Conservation (phyloP, 441 rosid species). For the Erodium moschatum region DNA sequence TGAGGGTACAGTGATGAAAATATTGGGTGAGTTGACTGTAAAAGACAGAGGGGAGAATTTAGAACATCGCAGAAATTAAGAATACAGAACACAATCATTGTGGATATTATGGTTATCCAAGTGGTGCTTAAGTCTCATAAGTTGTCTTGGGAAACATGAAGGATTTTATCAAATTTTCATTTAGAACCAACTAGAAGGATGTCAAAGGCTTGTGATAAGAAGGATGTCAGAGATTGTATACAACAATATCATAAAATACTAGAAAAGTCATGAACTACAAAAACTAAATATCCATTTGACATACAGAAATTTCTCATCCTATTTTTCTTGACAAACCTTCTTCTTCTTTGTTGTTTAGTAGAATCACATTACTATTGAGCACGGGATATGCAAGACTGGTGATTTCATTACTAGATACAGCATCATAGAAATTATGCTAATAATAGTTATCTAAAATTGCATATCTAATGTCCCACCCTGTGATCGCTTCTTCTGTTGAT, state of each 20-base stretch:
- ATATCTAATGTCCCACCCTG: too few species aligned
- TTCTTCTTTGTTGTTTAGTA: neutral
- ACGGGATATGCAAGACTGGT: neutral
- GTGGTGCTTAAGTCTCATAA: neutral
- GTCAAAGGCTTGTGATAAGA: neutral
- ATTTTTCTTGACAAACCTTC: neutral
- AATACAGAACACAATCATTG: neutral
- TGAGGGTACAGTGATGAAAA: neutral
- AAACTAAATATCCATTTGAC: neutral
- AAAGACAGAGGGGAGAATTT: neutral
- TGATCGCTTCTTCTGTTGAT: neutral
- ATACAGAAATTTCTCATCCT: neutral
- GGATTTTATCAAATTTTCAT: neutral
- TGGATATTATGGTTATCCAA: neutral
- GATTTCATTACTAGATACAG: neutral
- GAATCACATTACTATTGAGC: neutral
- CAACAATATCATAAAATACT: neutral
- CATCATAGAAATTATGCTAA: neutral
- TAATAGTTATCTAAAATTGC: neutral
- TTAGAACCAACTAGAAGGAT: neutral
- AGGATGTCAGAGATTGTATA: neutral
- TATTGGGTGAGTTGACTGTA: neutral
- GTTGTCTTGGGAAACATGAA: neutral
- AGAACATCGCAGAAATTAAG: conserved; percentile 1
- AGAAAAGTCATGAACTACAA: neutral